These are phyloP conservation scores for Penicillium lividum DNA, from an alignment of 495 filamentous ascomycete species.

Conservation along the genomic window DNA sequence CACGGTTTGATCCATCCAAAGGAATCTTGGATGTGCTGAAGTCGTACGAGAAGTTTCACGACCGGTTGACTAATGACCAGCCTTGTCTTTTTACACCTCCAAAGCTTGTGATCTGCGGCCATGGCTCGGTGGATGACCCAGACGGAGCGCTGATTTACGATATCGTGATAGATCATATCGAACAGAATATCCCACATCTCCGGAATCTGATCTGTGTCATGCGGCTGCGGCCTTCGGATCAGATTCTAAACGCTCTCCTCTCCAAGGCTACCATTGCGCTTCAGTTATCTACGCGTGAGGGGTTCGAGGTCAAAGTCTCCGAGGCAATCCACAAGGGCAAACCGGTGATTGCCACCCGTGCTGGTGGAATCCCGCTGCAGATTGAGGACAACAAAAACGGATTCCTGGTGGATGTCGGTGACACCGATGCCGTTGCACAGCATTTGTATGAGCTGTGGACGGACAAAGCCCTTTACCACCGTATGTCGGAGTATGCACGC, in stretches of 20 bases:
- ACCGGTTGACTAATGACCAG: conserved; percentile 49
- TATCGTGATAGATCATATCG: conserved; percentile 64
- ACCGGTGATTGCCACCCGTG: conserved; percentile 75
- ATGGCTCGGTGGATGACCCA: conserved; percentile 84
- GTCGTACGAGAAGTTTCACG: conserved; percentile 73
- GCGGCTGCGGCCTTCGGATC: conserved; percentile 76
- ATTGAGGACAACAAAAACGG: conserved; percentile 72
- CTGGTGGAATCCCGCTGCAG: conserved; percentile 83
- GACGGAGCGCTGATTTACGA: conserved; percentile 76
- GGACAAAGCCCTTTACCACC: conserved; percentile 59
- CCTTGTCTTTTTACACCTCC: conserved; percentile 54
- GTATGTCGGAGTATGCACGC: conserved; percentile 68
- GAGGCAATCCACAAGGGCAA: conserved; percentile 85
- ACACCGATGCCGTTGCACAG: conserved; percentile 69
- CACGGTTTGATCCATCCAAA: conserved; percentile 86
- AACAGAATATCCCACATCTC: conserved; percentile 53
- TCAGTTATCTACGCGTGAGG: conserved; percentile 81
- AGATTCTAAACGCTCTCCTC: conserved; percentile 79
- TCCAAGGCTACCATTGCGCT: conserved; percentile 71
- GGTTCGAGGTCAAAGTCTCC: conserved; percentile 88
- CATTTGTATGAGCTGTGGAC: conserved; percentile 71
- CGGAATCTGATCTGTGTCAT: conserved; percentile 68
- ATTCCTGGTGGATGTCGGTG: conserved; percentile 73
- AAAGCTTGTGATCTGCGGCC: conserved; percentile 76
- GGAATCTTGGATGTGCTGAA: conserved; percentile 80